Evolutionary conservation across 106 monocot species (phyloP).

Genomic region (Agapanthus africanus): DNA sequence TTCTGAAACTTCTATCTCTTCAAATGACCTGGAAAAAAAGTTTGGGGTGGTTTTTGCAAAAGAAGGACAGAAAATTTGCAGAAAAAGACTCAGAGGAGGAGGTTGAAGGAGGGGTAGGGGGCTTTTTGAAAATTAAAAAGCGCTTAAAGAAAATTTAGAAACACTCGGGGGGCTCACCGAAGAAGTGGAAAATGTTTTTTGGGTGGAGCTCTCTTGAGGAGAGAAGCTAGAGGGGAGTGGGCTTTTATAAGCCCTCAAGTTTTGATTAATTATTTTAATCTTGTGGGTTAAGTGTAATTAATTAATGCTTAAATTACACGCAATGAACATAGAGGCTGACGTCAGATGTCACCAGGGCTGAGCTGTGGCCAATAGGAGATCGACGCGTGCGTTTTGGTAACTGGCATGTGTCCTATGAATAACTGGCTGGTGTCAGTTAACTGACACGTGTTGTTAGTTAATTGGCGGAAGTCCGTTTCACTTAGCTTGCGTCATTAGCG

Average conservation of each 20-base stretch:
- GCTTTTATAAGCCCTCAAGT: slow-evolving; percentile 14
- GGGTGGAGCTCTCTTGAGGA: slow-evolving; percentile 19
- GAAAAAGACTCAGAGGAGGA: slow-evolving; percentile 2
- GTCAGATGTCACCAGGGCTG: not conserved
- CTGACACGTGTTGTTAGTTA: too few relatives aligned
- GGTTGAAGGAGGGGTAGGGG: not conserved
- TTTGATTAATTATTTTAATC: not conserved
- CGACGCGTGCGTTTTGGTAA: not conserved
- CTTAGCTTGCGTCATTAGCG: too few relatives aligned
- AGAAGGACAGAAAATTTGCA: slow-evolving; percentile 10
- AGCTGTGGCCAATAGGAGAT: not conserved
- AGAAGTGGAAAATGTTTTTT: slow-evolving; percentile 7
- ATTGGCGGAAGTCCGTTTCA: too few relatives aligned
- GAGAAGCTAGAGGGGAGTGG: not conserved
- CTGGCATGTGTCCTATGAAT: too few relatives aligned
- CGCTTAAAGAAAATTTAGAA: not conserved
- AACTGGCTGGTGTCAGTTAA: too few relatives aligned
- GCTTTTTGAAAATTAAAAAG: not conserved
- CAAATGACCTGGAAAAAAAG: not conserved
- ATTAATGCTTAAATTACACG: slow-evolving; percentile 6
- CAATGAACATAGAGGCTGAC: not conserved
- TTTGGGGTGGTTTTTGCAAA: not conserved
- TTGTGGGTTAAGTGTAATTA: slow-evolving; percentile 6
- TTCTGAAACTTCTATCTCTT: not conserved
- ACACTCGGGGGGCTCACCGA: slow-evolving; percentile 21